Percentiles rank a stretch among this genome's conserved stretches.
Conservation (phyloP, 2,329 filamentous ascomycete genomes). For the Aspergillus sergii region DNA sequence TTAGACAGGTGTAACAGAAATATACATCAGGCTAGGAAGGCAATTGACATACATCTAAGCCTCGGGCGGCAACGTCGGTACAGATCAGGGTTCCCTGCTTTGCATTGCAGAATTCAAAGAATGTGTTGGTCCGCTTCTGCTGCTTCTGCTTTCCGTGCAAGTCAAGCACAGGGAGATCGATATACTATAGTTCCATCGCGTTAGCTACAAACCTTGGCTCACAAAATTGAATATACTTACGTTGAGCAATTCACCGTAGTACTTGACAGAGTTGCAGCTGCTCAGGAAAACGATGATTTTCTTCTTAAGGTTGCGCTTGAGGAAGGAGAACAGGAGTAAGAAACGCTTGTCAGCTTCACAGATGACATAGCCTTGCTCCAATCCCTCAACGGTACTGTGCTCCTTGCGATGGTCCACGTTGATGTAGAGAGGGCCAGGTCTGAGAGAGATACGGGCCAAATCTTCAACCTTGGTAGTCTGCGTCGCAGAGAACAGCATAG, state of each 20-base stretch:
- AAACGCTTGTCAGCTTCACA: constrained; percentile 95
- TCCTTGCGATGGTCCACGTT: constrained; percentile 92
- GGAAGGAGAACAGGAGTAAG: constrained; percentile 88
- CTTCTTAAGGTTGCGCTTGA: constrained; percentile 90
- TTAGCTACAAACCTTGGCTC: not conserved
- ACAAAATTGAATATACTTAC: not conserved
- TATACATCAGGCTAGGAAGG: not conserved
- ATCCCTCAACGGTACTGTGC: constrained; percentile 85
- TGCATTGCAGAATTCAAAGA: constrained; percentile 93
- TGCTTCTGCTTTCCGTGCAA: constrained; percentile 97
- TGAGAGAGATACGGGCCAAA: constrained; percentile 87
- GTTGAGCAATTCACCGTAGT: constrained; percentile 92
- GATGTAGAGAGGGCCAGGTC: constrained; percentile 90
- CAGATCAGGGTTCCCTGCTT: constrained; percentile 87
- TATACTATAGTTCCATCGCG: constrained; percentile 58
- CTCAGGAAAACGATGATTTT: constrained; percentile 98
- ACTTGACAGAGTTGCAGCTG: constrained; percentile 91
- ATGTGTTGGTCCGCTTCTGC: constrained; percentile 97
- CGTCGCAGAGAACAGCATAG: constrained; percentile 97
- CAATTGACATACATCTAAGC: constrained; percentile 69
- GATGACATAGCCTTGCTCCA: constrained; percentile 94
- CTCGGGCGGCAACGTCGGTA: constrained; percentile 93
- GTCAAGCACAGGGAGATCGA: constrained; percentile 85
- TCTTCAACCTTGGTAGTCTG: constrained; percentile 99
- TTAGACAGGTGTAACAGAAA: constrained; percentile 20